Evolutionary conservation across 768 basidiomycete genomes (phyloP).

Genomic region (Megacollybia marginata): DNA sequence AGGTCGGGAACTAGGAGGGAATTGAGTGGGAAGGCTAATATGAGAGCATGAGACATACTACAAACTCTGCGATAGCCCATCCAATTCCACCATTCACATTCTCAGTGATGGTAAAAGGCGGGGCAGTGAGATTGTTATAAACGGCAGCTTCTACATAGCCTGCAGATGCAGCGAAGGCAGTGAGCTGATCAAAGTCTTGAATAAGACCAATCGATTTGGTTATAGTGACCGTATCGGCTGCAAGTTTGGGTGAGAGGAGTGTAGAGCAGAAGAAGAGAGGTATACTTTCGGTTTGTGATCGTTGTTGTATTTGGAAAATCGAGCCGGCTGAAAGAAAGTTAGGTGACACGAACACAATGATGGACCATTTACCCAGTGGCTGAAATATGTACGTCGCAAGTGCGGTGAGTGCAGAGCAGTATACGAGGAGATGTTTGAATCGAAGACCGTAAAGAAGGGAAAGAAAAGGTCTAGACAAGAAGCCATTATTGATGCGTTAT

Average conservation of each 20-base stretch:
- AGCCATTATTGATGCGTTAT: neutral
- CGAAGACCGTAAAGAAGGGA: conserved; percentile 37
- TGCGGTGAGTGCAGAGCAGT: conserved; percentile 44
- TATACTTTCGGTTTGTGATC: conserved; percentile 16
- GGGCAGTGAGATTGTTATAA: conserved; percentile 40
- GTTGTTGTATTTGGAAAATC: conserved; percentile 30
- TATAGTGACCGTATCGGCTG: conserved; percentile 19
- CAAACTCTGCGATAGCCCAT: conserved; percentile 52
- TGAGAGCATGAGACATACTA: conserved; percentile 22
- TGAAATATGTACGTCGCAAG: conserved; percentile 42
- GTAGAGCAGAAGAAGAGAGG: neutral
- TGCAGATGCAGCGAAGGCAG: conserved; percentile 51
- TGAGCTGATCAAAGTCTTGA: conserved; percentile 35
- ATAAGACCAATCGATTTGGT: conserved; percentile 39
- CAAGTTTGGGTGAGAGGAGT: neutral
- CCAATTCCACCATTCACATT: conserved; percentile 11
- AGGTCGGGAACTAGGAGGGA: conserved; percentile 31
- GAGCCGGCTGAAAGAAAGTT: conserved; percentile 27
- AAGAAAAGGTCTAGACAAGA: conserved; percentile 29
- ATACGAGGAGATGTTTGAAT: conserved; percentile 48
- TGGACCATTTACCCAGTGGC: conserved; percentile 40
- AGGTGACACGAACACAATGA: conserved; percentile 9
- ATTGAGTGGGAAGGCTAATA: neutral
- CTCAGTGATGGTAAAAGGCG: conserved; percentile 39
- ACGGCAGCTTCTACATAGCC: conserved; percentile 45